Conservation (phyloP, 2,329 filamentous ascomycete genomes). For the Monosporascus sp. region DNA sequence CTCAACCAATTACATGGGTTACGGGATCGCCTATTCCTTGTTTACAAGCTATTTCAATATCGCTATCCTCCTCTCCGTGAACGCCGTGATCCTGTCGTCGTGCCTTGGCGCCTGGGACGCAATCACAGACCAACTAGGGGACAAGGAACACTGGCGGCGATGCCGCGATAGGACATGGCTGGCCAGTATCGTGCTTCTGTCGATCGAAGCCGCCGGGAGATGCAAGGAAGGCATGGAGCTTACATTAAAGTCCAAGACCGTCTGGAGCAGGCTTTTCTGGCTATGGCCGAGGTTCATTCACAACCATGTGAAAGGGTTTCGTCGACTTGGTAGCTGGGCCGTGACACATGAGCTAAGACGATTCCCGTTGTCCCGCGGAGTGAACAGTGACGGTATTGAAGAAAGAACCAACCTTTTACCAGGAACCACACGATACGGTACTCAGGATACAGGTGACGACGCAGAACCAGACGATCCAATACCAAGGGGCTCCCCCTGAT, state of each 20-base stretch:
- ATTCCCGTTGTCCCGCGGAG: neutral
- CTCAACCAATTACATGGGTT: neutral
- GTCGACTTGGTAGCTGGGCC: neutral
- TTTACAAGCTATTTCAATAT: neutral
- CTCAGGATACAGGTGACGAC: too few relatives aligned
- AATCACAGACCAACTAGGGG: neutral
- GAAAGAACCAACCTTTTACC: neutral
- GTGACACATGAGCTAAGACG: neutral
- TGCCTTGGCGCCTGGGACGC: conserved; percentile 1
- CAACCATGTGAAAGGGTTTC: neutral
- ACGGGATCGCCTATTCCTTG: neutral
- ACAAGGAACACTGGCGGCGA: neutral
- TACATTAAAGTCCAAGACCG: neutral
- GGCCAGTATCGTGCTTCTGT: neutral
- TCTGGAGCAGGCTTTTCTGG: neutral
- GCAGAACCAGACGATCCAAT: too few relatives aligned
- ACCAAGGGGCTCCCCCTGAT: too few relatives aligned
- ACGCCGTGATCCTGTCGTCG: neutral
- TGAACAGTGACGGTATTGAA: neutral
- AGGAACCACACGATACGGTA: too few relatives aligned
- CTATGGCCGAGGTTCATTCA: neutral
- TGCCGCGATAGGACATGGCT: neutral
- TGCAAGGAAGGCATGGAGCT: neutral
- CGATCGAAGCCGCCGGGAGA: neutral
- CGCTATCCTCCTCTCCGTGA: neutral